phyloP scores from a whole-genome alignment of 2,329 filamentous ascomycete species.

The Claviceps sp. region DNA sequence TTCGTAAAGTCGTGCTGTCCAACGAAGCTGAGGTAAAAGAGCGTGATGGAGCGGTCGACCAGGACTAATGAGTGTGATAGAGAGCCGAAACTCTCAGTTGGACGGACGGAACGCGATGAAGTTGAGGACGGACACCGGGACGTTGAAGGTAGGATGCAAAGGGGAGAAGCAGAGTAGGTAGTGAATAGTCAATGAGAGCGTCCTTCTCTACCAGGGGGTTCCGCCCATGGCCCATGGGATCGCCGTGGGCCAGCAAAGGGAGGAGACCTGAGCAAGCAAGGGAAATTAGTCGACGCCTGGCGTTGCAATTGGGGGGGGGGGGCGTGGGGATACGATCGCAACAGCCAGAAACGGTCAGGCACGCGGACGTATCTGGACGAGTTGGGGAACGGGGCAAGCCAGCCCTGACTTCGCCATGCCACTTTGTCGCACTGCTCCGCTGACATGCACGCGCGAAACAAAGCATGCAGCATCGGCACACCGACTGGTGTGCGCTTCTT shows the following conservation, averaged over 20 bases:
- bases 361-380: neutral
- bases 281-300: conserved; percentile 4
- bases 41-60: conserved; percentile 14
- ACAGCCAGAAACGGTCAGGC: neutral
- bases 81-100: conserved; percentile 41
- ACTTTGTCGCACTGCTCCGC: neutral
- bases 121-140: conserved; percentile 13
- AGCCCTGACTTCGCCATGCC: neutral
- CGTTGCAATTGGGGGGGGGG: neutral
- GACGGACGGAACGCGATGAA: conserved; percentile 24
- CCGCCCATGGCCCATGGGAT: neutral
- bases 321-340: neutral
- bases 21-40: conserved; percentile 17
- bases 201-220: neutral
- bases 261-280: neutral
- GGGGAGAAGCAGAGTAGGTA: conserved; percentile 9
- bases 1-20: conserved; percentile 8
- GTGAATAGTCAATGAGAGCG: conserved; percentile 2
- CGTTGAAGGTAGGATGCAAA: conserved; percentile 7
- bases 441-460: neutral
- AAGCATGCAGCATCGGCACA: neutral
- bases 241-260: neutral
- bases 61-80: conserved; percentile 38
- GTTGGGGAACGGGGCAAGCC: neutral
- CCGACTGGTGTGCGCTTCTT: neutral